Conservation (phyloP, 169 alveolate species). For the Plasmodium inui region DNA sequence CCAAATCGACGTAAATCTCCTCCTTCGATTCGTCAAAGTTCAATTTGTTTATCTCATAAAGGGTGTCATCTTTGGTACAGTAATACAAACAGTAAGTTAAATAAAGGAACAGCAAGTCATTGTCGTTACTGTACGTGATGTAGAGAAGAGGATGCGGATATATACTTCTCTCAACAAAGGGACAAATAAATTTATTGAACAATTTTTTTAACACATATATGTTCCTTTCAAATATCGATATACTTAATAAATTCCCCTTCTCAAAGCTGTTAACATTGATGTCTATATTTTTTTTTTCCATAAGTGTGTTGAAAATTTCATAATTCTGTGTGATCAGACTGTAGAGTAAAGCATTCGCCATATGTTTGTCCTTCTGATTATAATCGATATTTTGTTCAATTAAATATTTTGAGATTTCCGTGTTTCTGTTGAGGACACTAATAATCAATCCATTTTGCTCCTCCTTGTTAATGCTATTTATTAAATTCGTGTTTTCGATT, state of each 20-base stretch:
- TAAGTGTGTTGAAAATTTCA: slow-evolving; percentile 33
- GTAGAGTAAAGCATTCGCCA: slow-evolving; percentile 34
- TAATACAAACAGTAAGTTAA: slow-evolving; percentile 43
- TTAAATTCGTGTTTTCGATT: slow-evolving; percentile 33
- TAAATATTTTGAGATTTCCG: slow-evolving; percentile 33
- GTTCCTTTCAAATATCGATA: slow-evolving; percentile 66
- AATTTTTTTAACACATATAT: slow-evolving; percentile 39
- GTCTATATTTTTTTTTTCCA: slow-evolving; percentile 59
- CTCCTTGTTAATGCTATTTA: slow-evolving; percentile 51
- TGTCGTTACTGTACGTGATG: slow-evolving; percentile 37
- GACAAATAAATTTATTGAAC: slow-evolving; percentile 38
- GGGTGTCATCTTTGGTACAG: slow-evolving; percentile 23
- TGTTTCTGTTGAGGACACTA: slow-evolving; percentile 47
- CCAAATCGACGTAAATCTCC: slow-evolving; percentile 12
- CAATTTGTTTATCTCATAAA: slow-evolving; percentile 26
- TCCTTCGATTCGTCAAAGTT: slow-evolving; percentile 37
- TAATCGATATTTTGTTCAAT: slow-evolving; percentile 52
- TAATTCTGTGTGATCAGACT: slow-evolving; percentile 57
- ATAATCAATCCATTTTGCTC: slow-evolving; percentile 51
- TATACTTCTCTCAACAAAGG: slow-evolving; percentile 17
- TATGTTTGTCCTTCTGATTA: slow-evolving; percentile 43
- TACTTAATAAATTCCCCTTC: slow-evolving; percentile 69
- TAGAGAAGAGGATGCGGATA: slow-evolving; percentile 62
- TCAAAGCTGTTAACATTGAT: slow-evolving; percentile 60
- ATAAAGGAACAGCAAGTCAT: slow-evolving; percentile 39